These are phyloP conservation scores for Sphaerostilbella broomeana DNA, from an alignment of 2,329 filamentous ascomycete species.

Conservation along the genomic window DNA sequence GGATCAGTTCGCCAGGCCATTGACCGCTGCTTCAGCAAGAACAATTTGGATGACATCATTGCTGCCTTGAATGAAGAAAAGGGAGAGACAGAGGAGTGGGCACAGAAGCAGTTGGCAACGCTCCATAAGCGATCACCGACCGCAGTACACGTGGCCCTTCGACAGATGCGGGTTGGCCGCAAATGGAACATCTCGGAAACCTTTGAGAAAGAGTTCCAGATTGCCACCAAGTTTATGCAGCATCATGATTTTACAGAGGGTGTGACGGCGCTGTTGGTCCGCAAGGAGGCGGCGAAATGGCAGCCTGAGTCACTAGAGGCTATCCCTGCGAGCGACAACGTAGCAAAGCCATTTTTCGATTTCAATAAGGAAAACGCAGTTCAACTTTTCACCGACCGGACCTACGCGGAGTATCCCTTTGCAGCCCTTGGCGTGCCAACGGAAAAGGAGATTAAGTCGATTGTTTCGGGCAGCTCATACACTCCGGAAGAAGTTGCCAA, in stretches of 20 bases:
- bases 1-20: conserved; percentile 72
- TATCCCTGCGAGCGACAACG: conserved; percentile 46
- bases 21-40: conserved; percentile 71
- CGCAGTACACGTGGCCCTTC: conserved; percentile 74
- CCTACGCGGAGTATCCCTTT: conserved; percentile 71
- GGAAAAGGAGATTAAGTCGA: conserved; percentile 52
- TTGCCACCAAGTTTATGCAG: conserved; percentile 82
- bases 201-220: conserved; percentile 78
- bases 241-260: conserved; percentile 89
- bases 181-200: conserved; percentile 77
- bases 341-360: conserved; percentile 64
- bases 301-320: conserved; percentile 65
- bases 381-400: conserved; percentile 51
- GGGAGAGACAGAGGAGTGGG: conserved; percentile 62
- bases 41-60: conserved; percentile 64
- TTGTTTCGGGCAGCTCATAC: conserved; percentile 35
- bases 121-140: conserved; percentile 77
- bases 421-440: conserved; percentile 62
- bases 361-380: conserved; percentile 43
- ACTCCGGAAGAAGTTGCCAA: conserved; percentile 54
- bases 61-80: conserved; percentile 52
- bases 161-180: conserved; percentile 70
- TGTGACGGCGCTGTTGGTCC: conserved; percentile 72
- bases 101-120: conserved; percentile 66
- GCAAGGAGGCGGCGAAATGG: conserved; percentile 68